Conservation (phyloP, 345 rosid species). For the Sisymbrium irio region DNA sequence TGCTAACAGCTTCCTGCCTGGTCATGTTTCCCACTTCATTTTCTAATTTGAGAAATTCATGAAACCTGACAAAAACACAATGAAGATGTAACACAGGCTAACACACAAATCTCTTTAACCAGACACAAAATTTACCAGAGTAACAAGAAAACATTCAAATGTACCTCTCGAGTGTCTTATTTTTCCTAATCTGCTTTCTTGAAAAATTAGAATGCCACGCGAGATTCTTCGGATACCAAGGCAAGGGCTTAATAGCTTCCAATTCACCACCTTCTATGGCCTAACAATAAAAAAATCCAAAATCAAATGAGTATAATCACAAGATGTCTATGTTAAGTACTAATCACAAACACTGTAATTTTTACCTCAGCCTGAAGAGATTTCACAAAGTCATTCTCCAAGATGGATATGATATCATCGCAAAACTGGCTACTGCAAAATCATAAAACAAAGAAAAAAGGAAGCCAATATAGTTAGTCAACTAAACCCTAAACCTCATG, state of each 20-base stretch:
- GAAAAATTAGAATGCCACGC: conserved; percentile 97
- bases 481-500: conserved; percentile 11
- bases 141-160: background rate
- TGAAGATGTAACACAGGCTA: background rate
- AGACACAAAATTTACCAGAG: background rate
- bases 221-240: conserved; percentile 86
- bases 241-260: conserved; percentile 77
- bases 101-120: background rate
- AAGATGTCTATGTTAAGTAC: background rate
- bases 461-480: background rate
- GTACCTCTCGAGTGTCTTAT: conserved; percentile 89
- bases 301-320: background rate
- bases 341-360: background rate
- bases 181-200: conserved; percentile 86
- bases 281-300: conserved; percentile 31
- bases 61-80: conserved; percentile 59
- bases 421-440: conserved; percentile 74
- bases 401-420: conserved; percentile 58
- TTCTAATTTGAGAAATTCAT: conserved; percentile 89
- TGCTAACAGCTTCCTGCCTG: conserved; percentile 97
- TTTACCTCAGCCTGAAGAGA: conserved; percentile 74
- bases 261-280: conserved; percentile 61
- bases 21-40: conserved; percentile 95
- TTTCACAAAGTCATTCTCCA: conserved; percentile 80
- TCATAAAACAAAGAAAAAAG: background rate